These are phyloP conservation scores for Biscutella laevigata DNA, from an alignment of 441 rosid genomes.

Conservation along the genomic window DNA sequence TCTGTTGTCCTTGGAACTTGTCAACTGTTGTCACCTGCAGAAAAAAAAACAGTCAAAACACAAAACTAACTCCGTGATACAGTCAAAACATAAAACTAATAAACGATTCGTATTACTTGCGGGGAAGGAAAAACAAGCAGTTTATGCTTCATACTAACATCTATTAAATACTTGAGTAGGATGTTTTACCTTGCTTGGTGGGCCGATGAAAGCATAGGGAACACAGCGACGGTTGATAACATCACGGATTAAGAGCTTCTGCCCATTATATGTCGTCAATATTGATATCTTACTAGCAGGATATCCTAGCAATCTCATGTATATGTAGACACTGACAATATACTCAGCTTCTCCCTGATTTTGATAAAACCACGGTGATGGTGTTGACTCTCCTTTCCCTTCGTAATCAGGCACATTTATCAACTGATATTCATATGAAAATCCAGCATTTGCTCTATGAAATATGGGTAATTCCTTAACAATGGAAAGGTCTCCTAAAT, in stretches of 20 bases:
- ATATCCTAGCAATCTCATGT: conserved; percentile 93
- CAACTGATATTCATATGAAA: conserved; percentile 87
- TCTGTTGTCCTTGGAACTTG: conserved; percentile 99
- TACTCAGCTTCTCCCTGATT: conserved; percentile 99
- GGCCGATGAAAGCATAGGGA: conserved; percentile 84
- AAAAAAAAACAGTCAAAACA: conserved; percentile 16
- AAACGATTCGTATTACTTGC: no score
- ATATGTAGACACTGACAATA: conserved; percentile 90
- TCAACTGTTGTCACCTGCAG: conserved; percentile 89
- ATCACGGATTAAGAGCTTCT: conserved; percentile 98
- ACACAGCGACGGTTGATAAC: conserved; percentile 85
- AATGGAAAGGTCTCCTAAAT: conserved; percentile 84
- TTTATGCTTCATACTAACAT: not conserved
- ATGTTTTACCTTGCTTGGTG: conserved; percentile 76
- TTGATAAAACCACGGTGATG: conserved; percentile 98
- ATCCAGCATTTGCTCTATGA: conserved; percentile 86
- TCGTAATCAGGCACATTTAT: conserved; percentile 88
- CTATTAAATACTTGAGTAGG: not conserved
- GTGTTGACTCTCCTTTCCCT: conserved; percentile 89
- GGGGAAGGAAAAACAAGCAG: no score
- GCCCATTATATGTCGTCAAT: conserved; percentile 96
- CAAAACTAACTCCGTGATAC: not conserved
- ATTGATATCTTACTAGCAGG: conserved; percentile 95
- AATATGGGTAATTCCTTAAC: conserved; percentile 64
- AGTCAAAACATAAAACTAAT: conserved; percentile 1